Base-by-base conservation (phyloP, 2,329 filamentous ascomycete genomes). In the Trichoderma brevicompactum region DNA sequence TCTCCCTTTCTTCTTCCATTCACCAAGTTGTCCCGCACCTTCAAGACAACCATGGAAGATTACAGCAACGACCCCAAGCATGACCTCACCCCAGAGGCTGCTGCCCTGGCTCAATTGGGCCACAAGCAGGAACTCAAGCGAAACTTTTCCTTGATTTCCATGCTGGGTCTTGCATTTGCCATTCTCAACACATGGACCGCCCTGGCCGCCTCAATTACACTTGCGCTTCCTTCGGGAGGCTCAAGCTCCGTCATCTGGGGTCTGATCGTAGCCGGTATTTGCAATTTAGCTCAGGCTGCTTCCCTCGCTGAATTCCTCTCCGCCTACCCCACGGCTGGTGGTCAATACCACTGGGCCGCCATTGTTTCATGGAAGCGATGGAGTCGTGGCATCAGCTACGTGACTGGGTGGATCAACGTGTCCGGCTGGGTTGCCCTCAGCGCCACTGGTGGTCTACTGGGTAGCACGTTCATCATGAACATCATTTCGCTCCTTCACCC, bases 181-280 rank as follows among this genome's bases (percentile, higher is more conserved):
- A 82, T 82, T 56, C 78, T 83, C 67, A 82, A 83, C 74, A 80
- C 78, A 64, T 83, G 81, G 81, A 82, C 81, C 0, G 81, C 81
- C 6, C 75, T 83, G 52, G 79, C 81, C 7, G 79, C 81, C 3
- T 82, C 80, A 10, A 78, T 83, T 64, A 76, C 74, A 13, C 73
- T 83, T 10, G 81, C 81, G 19, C 79, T 94, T 38, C 89, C 90
- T 1, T 89, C 86, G 13, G 91, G 91, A 48, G 91, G 91, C 0
- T 84, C 88, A 19, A 87, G 85, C 7, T 84, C 88, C 65, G 88
- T 93, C 46, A 83, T 94, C 65, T 94, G 91, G 90, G 91, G 90
- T 3, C 76, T 89, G 41, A 65, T 77, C 3, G 82, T 85, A 9
- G 85, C 86, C 17, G 86, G 88, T 56, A 70, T 91, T 53, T 92